Evolutionary conservation across 2,329 filamentous ascomycete species (phyloP), one percentile per base, ranked within the genome.

Genomic region (Lasiodiplodia sp.): DNA sequence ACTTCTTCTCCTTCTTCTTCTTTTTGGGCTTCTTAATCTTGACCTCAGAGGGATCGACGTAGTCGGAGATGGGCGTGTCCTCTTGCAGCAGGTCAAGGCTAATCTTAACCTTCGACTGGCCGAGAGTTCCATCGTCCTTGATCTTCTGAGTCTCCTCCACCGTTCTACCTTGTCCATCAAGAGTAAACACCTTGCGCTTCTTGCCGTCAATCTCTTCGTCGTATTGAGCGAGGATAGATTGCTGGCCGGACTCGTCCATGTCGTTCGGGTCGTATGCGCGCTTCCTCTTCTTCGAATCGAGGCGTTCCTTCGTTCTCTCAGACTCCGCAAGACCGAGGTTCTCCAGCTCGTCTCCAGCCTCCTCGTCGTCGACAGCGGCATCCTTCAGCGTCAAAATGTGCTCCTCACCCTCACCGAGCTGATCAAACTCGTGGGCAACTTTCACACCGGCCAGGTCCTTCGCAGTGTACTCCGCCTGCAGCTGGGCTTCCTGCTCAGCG

Each of bases 301-400:
- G 82, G 73, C 88, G 91, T 74, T 97, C 92, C 55, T 88, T 85
- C 25, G 94, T 82, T 76, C 87, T 88, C 77, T 96, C 92, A 69
- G 86, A 85, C 73, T 94, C 92, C 55, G 88, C 87, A 66, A 96
- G 81, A 38, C 89, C 86, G 51, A 92, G 74, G 70, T 94, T 94
- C 78, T 96, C 92, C 16, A 99, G 85, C 80, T 98, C 94, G 78
- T 98, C 96, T 2, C 93, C 95, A 69, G 94, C 92, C 34, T 93
- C 94, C 69, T 95, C 92, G 38, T 92, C 90, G 69, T 85, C 83
- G 67, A 99, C 93, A 0, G 92, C 93, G 0, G 92, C 88, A 80
- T 99, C 96, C 77, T 97, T 97, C n/a, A 99, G 86, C 0, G 95
- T 97, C 66, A 99, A 84, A 38, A 99, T 89, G 77, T 98, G 94